Evolutionary conservation across 768 basidiomycete genomes (phyloP).

Genomic region (Panus rudis): DNA sequence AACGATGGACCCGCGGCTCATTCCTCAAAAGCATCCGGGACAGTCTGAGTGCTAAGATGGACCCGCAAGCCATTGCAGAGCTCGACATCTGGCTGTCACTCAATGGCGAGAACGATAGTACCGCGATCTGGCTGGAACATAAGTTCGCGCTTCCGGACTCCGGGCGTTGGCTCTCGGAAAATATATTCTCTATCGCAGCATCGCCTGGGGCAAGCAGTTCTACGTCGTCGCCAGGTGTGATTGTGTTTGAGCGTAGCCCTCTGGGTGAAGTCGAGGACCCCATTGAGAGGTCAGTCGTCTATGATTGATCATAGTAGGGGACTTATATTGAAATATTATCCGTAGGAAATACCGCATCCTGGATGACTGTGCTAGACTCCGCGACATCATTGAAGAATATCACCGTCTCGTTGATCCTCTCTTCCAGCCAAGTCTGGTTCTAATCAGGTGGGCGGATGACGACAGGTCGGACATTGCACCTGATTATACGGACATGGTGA

Average conservation of each 20-base stretch:
- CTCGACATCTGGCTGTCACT: slow-evolving; percentile 73
- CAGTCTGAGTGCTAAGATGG: slow-evolving; percentile 27
- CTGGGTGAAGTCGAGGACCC: slow-evolving; percentile 55
- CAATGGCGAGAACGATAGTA: slow-evolving; percentile 66
- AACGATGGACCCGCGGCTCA: slow-evolving; percentile 68
- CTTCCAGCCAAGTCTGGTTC: slow-evolving; percentile 55
- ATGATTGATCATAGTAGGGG: not conserved
- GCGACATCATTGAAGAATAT: slow-evolving; percentile 52
- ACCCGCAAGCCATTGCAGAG: slow-evolving; percentile 23
- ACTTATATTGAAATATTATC: not conserved
- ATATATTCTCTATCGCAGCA: slow-evolving; percentile 55
- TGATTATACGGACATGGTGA: slow-evolving; percentile 60
- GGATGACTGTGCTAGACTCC: slow-evolving; percentile 66
- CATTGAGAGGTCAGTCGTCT: slow-evolving; percentile 49
- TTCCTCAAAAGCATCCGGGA: slow-evolving; percentile 47
- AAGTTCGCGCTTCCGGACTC: slow-evolving; percentile 68
- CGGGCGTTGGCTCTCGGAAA: slow-evolving; percentile 54
- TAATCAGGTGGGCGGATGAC: slow-evolving; percentile 53
- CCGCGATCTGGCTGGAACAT: slow-evolving; percentile 73
- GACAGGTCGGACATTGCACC: slow-evolving; percentile 28
- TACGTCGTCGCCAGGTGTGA: slow-evolving; percentile 50
- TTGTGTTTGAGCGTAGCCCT: slow-evolving; percentile 73
- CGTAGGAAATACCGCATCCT: slow-evolving; percentile 61
- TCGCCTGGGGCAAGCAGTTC: slow-evolving; percentile 16
- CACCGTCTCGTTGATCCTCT: slow-evolving; percentile 39